Conservation (phyloP, 208 protist species). For the Angomonas deanei region DNA sequence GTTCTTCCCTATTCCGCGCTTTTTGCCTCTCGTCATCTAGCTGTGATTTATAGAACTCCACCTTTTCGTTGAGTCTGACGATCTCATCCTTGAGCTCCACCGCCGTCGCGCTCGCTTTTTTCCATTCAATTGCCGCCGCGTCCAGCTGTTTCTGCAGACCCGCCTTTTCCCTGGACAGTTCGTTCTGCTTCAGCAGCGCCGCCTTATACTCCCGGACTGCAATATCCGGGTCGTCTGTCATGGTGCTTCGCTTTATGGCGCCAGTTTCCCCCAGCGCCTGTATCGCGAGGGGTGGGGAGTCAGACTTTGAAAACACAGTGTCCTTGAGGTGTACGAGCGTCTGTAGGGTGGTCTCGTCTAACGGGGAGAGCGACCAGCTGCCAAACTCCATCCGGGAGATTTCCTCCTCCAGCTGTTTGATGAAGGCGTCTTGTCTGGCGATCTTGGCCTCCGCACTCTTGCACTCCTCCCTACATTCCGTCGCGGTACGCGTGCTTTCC, state of each 20-base stretch:
- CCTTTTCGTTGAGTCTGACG: slow-evolving; percentile 27
- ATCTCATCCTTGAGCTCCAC: slow-evolving; percentile 47
- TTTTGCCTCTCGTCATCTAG: slow-evolving; percentile 65
- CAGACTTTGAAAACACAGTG: slow-evolving; percentile 64
- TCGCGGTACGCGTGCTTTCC: slow-evolving; percentile 40
- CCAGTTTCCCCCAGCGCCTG: slow-evolving; percentile 11
- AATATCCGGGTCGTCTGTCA: slow-evolving; percentile 20
- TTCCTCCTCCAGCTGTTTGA: slow-evolving; percentile 60
- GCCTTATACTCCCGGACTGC: slow-evolving; percentile 74
- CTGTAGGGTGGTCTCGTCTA: slow-evolving; percentile 44
- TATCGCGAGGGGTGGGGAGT: slow-evolving; percentile 49
- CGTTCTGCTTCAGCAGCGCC: slow-evolving; percentile 45
- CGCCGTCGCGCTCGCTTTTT: slow-evolving; percentile 16
- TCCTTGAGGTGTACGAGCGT: slow-evolving; percentile 67
- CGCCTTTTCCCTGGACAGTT: slow-evolving; percentile 48
- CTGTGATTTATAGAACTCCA: slow-evolving; percentile 45
- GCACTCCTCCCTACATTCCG: slow-evolving; percentile 62
- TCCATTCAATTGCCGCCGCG: slow-evolving; percentile 21
- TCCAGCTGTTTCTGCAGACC: slow-evolving; percentile 41
- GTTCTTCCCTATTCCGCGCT: slow-evolving; percentile 41
- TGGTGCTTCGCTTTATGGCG: neutral
- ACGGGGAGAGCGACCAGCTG: slow-evolving; percentile 17
- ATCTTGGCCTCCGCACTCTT: slow-evolving; percentile 50
- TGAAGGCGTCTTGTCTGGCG: slow-evolving; percentile 44
- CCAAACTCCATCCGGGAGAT: slow-evolving; percentile 61